Base-by-base conservation (phyloP, 2,329 filamentous ascomycete genomes). In the Dactylella cylindrospora region DNA sequence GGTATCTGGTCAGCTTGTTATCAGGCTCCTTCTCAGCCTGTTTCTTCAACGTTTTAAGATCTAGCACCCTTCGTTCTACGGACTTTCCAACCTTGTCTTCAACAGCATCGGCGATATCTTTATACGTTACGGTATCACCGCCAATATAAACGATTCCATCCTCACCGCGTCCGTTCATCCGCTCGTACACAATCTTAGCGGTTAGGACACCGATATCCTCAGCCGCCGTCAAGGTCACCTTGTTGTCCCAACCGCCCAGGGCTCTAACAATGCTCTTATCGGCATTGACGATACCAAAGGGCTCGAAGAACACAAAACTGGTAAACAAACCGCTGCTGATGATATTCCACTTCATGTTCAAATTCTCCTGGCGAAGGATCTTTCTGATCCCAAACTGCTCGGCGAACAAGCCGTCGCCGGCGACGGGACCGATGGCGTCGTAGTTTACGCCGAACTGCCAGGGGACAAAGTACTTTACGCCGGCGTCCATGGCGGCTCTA, bases 371-470 rank as follows among this genome's bases (percentile, higher is more conserved):
- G 1, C 80, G 71, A 5, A 86, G 72, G 15, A 80, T 49, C 15
- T 72, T 71, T 9, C 83, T 71, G 20, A 86, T 83, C 47, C 77
- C 76, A 0, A 84, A 73, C 72, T 86, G 83, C 74, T 86, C 84
- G 57, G 83, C 83, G 66, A 87, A 88, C 10, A 88, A 68, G 26
- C 82, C 79, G 70, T 86, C 83, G 35, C 79, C 74, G 20, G 78
- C 80, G 0, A 79, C 78, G 0, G 73, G 70, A 0, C 83, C 82
- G 12, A 86, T 80, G 22, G 74, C 70, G 53, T 88, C 84, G 71
- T 88, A 88, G 69, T 88, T 82, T 19, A 86, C 80, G 0, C 85
- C 85, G 70, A 84, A 88, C 70, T 88, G 84, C 85, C 85, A 88
- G 0, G 85, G 84, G 13, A 88, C 77, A 68, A 78, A 88, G 0